Evolutionary conservation across 2,329 filamentous ascomycete species (phyloP).

Genomic region (Colletotrichum tofieldiae): DNA sequence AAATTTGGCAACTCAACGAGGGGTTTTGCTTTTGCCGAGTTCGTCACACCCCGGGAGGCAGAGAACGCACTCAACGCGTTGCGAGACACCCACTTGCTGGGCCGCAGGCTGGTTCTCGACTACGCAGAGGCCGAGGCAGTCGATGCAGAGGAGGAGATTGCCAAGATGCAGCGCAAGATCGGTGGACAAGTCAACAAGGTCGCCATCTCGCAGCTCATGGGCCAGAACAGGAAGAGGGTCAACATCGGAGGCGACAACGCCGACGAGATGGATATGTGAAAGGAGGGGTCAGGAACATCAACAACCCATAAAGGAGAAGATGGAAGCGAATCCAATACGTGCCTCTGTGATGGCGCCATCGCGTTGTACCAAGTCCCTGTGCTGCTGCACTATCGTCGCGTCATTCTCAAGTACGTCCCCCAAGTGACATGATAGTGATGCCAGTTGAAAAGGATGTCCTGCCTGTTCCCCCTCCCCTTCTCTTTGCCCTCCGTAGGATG

Average conservation of each 20-base stretch:
- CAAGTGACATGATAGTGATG: conserved; percentile 9
- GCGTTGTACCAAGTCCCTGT: neutral
- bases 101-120: conserved; percentile 89
- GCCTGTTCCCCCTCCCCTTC: neutral
- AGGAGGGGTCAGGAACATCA: conserved; percentile 9
- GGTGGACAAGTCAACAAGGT: conserved; percentile 92
- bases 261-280: conserved; percentile 59
- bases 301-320: conserved; percentile 1
- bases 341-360: conserved; percentile 16
- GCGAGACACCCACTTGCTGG: conserved; percentile 92
- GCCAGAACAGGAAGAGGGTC: conserved; percentile 88
- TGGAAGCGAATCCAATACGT: neutral
- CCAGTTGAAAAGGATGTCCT: neutral
- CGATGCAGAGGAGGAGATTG: conserved; percentile 95
- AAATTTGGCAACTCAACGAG: conserved; percentile 92
- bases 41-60: conserved; percentile 91
- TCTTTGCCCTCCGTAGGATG: conserved; percentile 2
- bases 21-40: conserved; percentile 98
- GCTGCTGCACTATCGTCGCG: conserved; percentile 6
- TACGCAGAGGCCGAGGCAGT: conserved; percentile 91
- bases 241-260: conserved; percentile 80
- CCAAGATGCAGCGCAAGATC: conserved; percentile 97
- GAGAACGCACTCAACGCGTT: conserved; percentile 91
- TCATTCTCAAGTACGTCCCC: conserved; percentile 1
- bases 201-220: conserved; percentile 89